Percentiles rank a stretch among this genome's conserved stretches.
These are phyloP conservation scores for Quercus lobata DNA, from an alignment of 331 rosid genomes.

Conservation along the genomic window DNA sequence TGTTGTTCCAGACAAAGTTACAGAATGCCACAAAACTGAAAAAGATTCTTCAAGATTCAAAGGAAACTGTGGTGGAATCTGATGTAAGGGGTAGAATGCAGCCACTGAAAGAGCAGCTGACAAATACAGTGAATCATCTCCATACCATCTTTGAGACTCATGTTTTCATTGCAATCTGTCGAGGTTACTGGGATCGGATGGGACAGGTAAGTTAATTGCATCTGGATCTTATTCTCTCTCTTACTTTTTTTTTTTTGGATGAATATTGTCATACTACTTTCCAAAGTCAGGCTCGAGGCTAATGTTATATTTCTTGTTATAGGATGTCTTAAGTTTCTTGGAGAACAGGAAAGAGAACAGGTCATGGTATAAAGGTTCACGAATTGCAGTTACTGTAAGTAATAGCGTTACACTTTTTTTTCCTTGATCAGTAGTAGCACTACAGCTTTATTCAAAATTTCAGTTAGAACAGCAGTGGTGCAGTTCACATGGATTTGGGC, in stretches of 20 bases:
- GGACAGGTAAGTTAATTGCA: conserved; percentile 62
- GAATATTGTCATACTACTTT: background rate
- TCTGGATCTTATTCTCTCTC: background rate
- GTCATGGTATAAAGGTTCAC: conserved; percentile 93
- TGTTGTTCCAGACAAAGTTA: conserved; percentile 63
- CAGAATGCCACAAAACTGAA: conserved; percentile 84
- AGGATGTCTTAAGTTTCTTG: conserved; percentile 94
- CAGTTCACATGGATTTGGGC: background rate
- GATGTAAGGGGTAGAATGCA: conserved; percentile 83
- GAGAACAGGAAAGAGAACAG: conserved; percentile 91
- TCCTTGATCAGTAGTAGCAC: background rate
- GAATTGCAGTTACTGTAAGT: conserved; percentile 88
- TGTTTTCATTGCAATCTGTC: conserved; percentile 77
- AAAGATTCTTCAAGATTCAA: conserved; percentile 92
- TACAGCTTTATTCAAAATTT: background rate
- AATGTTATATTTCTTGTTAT: conserved; percentile 12
- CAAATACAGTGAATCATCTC: conserved; percentile 61
- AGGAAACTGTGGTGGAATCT: conserved; percentile 76
- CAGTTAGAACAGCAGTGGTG: background rate
- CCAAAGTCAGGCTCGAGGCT: background rate
- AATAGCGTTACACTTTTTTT: background rate
- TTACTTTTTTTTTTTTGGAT: too few relatives aligned
- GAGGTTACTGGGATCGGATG: conserved; percentile 97
- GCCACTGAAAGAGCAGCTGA: conserved; percentile 76
- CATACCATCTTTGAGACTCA: conserved; percentile 66